Percentiles rank a stretch among this genome's conserved stretches.
phyloP scores from a whole-genome alignment of 192 early-diverging fungal species.

The Coemansia sp. region DNA sequence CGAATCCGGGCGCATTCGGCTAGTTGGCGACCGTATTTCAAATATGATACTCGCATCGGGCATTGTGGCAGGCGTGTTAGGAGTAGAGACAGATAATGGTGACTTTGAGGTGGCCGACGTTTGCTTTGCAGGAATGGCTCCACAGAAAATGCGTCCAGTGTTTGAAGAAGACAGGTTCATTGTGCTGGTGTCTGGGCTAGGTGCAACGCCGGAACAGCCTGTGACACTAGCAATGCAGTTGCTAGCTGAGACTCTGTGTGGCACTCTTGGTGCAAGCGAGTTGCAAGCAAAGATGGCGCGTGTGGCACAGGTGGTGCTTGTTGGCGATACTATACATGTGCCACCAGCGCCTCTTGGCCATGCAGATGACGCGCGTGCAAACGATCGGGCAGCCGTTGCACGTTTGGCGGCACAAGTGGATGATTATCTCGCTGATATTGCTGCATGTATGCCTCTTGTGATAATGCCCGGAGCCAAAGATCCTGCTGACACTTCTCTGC shows the following conservation, averaged over 20 bases:
- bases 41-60: constrained; percentile 71
- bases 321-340: constrained; percentile 66
- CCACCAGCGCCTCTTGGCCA: constrained; percentile 44
- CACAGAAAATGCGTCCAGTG: constrained; percentile 47
- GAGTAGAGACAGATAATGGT: constrained; percentile 69
- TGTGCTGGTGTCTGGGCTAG: constrained; percentile 80
- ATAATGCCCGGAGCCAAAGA: constrained; percentile 82
- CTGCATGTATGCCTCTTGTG: constrained; percentile 60
- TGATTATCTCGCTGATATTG: constrained; percentile 61
- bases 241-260: constrained; percentile 75
- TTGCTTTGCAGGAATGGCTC: constrained; percentile 67
- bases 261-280: constrained; percentile 60
- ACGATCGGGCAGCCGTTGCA: constrained; percentile 43
- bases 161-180: constrained; percentile 61
- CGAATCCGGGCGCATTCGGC: constrained; percentile 83
- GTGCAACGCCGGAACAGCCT: constrained; percentile 47
- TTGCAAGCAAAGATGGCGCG: constrained; percentile 57
- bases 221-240: constrained; percentile 65
- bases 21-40: constrained; percentile 62
- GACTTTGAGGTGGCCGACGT: constrained; percentile 84
- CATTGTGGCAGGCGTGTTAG: constrained; percentile 74
- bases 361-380: constrained; percentile 47
- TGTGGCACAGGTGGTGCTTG: constrained; percentile 73
- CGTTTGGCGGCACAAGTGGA: constrained; percentile 62
- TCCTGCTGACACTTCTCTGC: constrained; percentile 72